Conservation (phyloP, 257 asterid species). For the Jacaranda mimosifolia region DNA sequence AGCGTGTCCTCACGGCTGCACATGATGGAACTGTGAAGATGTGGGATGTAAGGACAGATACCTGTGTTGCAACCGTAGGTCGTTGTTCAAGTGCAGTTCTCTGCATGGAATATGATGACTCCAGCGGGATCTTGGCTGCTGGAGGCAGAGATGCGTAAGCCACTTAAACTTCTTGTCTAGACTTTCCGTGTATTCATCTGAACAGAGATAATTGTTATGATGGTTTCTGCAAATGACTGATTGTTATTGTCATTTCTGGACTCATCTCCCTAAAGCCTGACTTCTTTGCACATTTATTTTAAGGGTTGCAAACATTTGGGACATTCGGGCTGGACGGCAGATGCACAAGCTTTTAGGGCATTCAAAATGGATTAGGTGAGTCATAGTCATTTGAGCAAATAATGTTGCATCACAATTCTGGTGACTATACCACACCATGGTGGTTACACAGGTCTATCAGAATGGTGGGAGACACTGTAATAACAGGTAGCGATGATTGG, state of each 20-base stretch:
- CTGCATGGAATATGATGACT: slow-evolving; percentile 94
- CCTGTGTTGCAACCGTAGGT: slow-evolving; percentile 99
- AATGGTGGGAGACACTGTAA: slow-evolving; percentile 93
- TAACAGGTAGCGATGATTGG: slow-evolving; percentile 99
- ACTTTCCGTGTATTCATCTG: slow-evolving; percentile 24
- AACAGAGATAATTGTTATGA: slow-evolving; percentile 19
- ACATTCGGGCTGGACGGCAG: slow-evolving; percentile 88
- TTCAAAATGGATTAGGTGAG: slow-evolving; percentile 92
- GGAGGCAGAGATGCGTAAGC: slow-evolving; percentile 95
- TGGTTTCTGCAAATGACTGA: slow-evolving; percentile 24
- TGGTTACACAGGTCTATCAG: slow-evolving; percentile 77
- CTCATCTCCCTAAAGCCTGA: slow-evolving; percentile 37
- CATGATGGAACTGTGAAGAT: slow-evolving; percentile 98
- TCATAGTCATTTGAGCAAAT: slow-evolving; percentile 31
- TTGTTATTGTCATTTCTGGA: slow-evolving; percentile 30
- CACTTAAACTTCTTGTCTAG: slow-evolving; percentile 21
- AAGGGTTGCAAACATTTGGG: slow-evolving; percentile 91
- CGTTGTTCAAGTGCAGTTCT: slow-evolving; percentile 92
- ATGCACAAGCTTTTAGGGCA: slow-evolving; percentile 96
- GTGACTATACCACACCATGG: slow-evolving; percentile 38
- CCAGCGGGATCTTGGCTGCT: slow-evolving; percentile 90
- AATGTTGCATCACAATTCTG: slow-evolving; percentile 39
- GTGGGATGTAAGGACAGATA: slow-evolving; percentile 99
- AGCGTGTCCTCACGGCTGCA: slow-evolving; percentile 96
- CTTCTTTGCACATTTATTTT: slow-evolving; percentile 40